Percentiles rank a stretch among this genome's conserved stretches.
These are phyloP conservation scores for Penicillium ucsense DNA, from an alignment of 495 filamentous ascomycete genomes.

Conservation along the genomic window DNA sequence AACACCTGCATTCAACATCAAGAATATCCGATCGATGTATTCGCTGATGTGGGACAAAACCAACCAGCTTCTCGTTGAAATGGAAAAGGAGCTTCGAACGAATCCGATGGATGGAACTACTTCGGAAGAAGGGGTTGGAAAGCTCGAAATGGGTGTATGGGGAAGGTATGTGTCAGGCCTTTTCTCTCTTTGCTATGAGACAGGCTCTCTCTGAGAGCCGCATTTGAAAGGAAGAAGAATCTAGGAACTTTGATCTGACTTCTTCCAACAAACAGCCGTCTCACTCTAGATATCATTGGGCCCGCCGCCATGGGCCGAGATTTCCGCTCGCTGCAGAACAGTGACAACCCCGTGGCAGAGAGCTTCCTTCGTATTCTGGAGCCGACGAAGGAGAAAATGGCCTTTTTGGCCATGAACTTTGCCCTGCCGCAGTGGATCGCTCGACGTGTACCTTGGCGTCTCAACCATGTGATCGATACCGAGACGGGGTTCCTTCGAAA, in stretches of 20 bases:
- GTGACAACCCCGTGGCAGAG: slow-evolving; percentile 50
- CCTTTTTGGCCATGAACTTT: slow-evolving; percentile 39
- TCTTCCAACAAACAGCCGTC: slow-evolving; percentile 30
- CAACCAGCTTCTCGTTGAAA: slow-evolving; percentile 26
- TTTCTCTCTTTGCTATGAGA: too few species aligned
- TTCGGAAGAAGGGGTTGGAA: slow-evolving; percentile 29
- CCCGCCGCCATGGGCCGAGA: slow-evolving; percentile 71
- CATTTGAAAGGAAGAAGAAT: too few species aligned
- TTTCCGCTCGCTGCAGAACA: slow-evolving; percentile 60
- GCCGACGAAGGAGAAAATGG: slow-evolving; percentile 37
- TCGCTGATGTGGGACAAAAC: slow-evolving; percentile 65
- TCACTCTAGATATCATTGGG: slow-evolving; percentile 83
- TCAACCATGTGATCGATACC: slow-evolving; percentile 51
- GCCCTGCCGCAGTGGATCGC: slow-evolving; percentile 39
- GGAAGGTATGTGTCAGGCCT: slow-evolving; percentile 29
- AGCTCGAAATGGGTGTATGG: slow-evolving; percentile 63
- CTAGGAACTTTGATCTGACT: too few species aligned
- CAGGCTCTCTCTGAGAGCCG: too few species aligned
- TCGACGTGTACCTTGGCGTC: slow-evolving; percentile 49
- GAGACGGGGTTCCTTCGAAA: slow-evolving; percentile 51
- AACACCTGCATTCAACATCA: slow-evolving; percentile 74
- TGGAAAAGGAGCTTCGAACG: slow-evolving; percentile 30
- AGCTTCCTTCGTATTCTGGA: slow-evolving; percentile 54
- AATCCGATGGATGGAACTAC: slow-evolving; percentile 30
- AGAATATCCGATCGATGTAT: slow-evolving; percentile 76